Evolutionary conservation across 805 yeast genomes (phyloP).

Genomic region (Candida oleophila): DNA sequence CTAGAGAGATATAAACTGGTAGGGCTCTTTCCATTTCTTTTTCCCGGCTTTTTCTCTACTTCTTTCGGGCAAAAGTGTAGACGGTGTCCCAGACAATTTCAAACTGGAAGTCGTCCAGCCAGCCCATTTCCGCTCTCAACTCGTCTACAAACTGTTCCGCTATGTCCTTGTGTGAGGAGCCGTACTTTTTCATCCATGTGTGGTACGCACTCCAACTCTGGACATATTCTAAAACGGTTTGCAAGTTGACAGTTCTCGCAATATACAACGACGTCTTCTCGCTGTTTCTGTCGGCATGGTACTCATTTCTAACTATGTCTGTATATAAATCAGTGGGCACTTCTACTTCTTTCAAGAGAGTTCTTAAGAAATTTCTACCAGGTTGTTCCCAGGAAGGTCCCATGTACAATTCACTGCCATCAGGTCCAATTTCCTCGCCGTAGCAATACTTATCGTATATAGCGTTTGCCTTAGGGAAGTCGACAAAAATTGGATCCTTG

Average conservation of each 20-base stretch:
- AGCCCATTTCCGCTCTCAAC: conserved; percentile 41
- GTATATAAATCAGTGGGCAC: conserved; percentile 24
- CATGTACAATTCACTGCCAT: conserved; percentile 42
- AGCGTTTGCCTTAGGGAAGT: conserved; percentile 52
- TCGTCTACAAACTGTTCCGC: conserved; percentile 47
- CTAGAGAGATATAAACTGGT: not conserved
- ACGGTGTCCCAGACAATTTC: conserved; percentile 57
- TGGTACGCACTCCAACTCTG: conserved; percentile 41
- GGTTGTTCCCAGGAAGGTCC: conserved; percentile 48
- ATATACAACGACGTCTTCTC: conserved; percentile 25
- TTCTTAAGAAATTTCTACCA: conserved; percentile 43
- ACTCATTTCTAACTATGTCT: conserved; percentile 25
- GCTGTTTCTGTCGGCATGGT: conserved; percentile 18
- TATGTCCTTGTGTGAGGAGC: conserved; percentile 39
- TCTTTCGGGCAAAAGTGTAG: conserved; percentile 45
- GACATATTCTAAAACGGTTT: conserved; percentile 24
- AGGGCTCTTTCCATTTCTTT: not conserved
- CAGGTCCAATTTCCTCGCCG: conserved; percentile 15
- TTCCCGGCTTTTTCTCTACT: not conserved
- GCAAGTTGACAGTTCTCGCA: conserved; percentile 16
- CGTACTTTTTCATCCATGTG: conserved; percentile 34
- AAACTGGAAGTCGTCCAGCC: conserved; percentile 43
- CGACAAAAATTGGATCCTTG: conserved; percentile 64
- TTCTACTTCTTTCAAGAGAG: conserved; percentile 38
- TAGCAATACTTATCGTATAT: conserved; percentile 53